Conservation (phyloP, 2,329 filamentous ascomycete species). For the Aspergillus sclerotialis region DNA sequence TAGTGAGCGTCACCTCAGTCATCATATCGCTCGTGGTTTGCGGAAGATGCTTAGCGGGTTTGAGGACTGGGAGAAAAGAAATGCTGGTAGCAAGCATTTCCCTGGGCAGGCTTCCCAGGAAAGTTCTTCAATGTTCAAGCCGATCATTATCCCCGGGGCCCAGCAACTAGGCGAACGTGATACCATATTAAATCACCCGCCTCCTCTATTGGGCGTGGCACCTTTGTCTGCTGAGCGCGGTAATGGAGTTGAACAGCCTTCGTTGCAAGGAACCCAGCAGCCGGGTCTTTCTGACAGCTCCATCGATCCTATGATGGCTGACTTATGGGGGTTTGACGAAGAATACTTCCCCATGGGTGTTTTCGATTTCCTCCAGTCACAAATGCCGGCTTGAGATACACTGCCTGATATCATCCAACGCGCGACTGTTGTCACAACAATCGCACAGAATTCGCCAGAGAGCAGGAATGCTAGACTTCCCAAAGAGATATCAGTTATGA, state of each 20-base stretch:
- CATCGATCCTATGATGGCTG: conserved; percentile 34
- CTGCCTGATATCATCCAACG: no score
- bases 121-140: conserved; percentile 27
- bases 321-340: conserved; percentile 35
- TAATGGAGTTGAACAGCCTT: conserved; percentile 19
- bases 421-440: no score
- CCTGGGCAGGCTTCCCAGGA: conserved; percentile 18
- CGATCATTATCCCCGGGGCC: conserved; percentile 28
- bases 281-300: conserved; percentile 31
- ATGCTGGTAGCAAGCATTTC: conserved; percentile 13
- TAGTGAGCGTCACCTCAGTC: conserved; percentile 34
- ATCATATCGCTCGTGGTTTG: conserved; percentile 33
- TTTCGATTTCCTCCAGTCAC: conserved; percentile 35
- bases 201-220: conserved; percentile 29
- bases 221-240: conserved; percentile 33
- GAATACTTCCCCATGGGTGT: conserved; percentile 37
- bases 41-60: conserved; percentile 34
- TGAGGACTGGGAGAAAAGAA: conserved; percentile 34
- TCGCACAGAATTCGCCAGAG: no score
- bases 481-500: no score
- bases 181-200: conserved; percentile 29
- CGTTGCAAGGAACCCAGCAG: conserved; percentile 14
- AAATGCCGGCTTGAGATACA: conserved; percentile 30
- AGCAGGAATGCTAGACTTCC: no score
- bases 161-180: conserved; percentile 30